Evolutionary conservation across 2,329 filamentous ascomycete genomes (phyloP).

Genomic region (Nannizzia gypsea): DNA sequence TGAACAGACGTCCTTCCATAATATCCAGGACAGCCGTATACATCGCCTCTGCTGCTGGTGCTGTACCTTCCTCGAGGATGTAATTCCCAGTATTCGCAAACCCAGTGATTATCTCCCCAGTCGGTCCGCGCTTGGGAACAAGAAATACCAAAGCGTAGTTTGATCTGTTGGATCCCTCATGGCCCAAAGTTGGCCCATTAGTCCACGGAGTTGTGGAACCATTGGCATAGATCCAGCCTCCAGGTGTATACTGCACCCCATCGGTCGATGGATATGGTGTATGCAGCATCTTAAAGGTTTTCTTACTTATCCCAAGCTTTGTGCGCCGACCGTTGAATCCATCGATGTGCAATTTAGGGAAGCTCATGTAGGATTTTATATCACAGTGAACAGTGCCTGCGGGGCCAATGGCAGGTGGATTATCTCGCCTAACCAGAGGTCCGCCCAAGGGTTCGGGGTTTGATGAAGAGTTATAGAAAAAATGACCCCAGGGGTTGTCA

Average conservation of each 20-base stretch:
- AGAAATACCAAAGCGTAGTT: not conserved
- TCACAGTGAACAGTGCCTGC: constrained; percentile 8
- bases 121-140: not conserved
- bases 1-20: constrained; percentile 1
- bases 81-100: constrained; percentile 4
- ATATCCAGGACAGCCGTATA: not conserved
- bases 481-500: constrained; percentile 11
- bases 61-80: not conserved
- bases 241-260: constrained; percentile 5
- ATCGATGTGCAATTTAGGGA: constrained; percentile 7
- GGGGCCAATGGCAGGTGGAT: constrained; percentile 6
- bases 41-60: not conserved
- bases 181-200: constrained; percentile 6
- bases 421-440: constrained; percentile 7
- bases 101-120: not conserved
- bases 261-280: constrained; percentile 3
- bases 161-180: constrained; percentile 5
- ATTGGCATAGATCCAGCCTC: constrained; percentile 8
- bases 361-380: constrained; percentile 7
- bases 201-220: constrained; percentile 5
- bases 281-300: constrained; percentile 9
- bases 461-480: not conserved
- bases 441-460: constrained; percentile 7
- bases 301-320: not conserved
- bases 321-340: constrained; percentile 7